Evolutionary conservation across 2,329 filamentous ascomycete genomes (phyloP).

Genomic region (Fusarium scirpi): DNA sequence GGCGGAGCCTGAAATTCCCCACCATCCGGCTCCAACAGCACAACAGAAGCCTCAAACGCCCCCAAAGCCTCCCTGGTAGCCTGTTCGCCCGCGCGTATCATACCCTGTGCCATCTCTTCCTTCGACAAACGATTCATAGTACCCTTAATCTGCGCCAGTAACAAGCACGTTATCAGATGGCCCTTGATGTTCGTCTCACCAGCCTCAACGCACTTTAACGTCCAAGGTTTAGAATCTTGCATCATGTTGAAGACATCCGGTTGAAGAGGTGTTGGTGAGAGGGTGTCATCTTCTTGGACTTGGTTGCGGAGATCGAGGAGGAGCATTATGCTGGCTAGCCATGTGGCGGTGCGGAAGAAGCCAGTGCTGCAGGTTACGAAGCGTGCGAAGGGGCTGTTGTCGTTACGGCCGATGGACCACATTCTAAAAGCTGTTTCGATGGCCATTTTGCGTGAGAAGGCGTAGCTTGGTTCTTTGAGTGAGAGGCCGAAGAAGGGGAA

Average conservation of each 20-base stretch:
- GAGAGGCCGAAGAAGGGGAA: slow-evolving; percentile 61
- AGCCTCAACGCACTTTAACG: slow-evolving; percentile 54
- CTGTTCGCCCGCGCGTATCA: slow-evolving; percentile 56
- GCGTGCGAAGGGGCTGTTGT: slow-evolving; percentile 52
- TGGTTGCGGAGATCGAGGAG: slow-evolving; percentile 56
- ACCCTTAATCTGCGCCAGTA: slow-evolving; percentile 56
- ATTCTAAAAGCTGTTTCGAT: slow-evolving; percentile 62
- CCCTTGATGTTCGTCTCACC: slow-evolving; percentile 69
- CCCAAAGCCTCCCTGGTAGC: slow-evolving; percentile 50
- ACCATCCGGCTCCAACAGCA: slow-evolving; percentile 16
- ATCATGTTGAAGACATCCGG: slow-evolving; percentile 59
- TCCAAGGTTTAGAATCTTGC: slow-evolving; percentile 56
- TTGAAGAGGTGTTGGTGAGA: slow-evolving; percentile 52
- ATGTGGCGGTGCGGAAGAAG: slow-evolving; percentile 54
- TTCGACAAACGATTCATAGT: slow-evolving; percentile 52
- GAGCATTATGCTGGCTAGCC: slow-evolving; percentile 54
- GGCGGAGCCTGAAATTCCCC: background rate
- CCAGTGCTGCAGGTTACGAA: slow-evolving; percentile 55
- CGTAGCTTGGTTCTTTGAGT: slow-evolving; percentile 58
- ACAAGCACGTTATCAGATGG: slow-evolving; percentile 54
- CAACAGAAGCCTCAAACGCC: slow-evolving; percentile 51
- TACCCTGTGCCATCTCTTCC: slow-evolving; percentile 49
- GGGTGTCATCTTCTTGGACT: slow-evolving; percentile 55
- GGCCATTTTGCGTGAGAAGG: slow-evolving; percentile 62
- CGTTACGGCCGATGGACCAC: slow-evolving; percentile 54